Evolutionary conservation across 192 early-diverging fungal species (phyloP), one percentile per base, ranked within the genome.

Genomic region (Podila verticillata): DNA sequence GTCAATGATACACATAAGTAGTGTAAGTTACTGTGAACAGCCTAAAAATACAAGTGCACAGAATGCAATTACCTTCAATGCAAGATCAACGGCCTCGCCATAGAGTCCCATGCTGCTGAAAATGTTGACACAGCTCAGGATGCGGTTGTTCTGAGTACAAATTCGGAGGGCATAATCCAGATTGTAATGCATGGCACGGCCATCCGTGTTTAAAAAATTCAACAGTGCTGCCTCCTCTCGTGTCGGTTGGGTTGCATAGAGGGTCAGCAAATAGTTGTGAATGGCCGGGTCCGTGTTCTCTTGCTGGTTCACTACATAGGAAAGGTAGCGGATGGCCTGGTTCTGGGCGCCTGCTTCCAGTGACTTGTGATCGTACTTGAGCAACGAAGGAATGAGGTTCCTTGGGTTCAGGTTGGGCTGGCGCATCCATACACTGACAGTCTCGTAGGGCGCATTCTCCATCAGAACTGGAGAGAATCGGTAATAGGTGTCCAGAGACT

Each of bases 71-170:
- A 95, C 92, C 86, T 92, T 89, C 47, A 99, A 83, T 8, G 96
- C 93, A 64, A 97, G 81, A 68, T 95, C 90, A 5, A 99, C 96
- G 0, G 98, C 98, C 57, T 98, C 95, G 66, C 98, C 97, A 68
- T 94, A 93, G 47, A 96, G 87, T 28, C 92, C 92, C 83, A 99
- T 88, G 48, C 92, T 86, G 44, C 93, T 92, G 84, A 97, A 98
- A 44, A 99, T 86, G 65, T 95, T 89, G 44, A 99, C 93, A 79
- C 93, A 96, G 61, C 94, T 93, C 75, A 95, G 93, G 26, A 93
- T 90, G 47, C 96, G 88, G 31, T 89, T 83, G 69, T 92, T 90
- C 35, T 95, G 92, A 34, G 89, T 95, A 73, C 96, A 97, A 44
- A 98, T 86, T 36, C 98, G 86, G 36, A 99, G 72, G 0, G 96